A percentile compares a stretch with the other conserved stretches of the same genome.
These are phyloP conservation scores for Plasmodium billcollinsi DNA, from an alignment of 169 alveolate genomes.

Conservation along the genomic window DNA sequence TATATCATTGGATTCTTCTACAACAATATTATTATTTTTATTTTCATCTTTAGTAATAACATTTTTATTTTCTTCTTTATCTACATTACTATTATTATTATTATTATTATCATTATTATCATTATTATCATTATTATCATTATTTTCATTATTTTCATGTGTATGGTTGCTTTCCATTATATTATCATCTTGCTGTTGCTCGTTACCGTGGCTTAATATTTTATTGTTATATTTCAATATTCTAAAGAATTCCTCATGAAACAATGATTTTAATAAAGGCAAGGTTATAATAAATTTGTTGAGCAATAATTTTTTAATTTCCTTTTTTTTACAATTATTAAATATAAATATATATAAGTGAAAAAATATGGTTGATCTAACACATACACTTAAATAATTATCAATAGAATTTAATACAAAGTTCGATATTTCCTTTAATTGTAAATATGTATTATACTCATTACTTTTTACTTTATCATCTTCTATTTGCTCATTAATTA, in stretches of 20 bases:
- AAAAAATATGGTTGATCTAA: slow-evolving; percentile 65
- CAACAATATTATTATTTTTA: not conserved
- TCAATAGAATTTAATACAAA: slow-evolving; percentile 66
- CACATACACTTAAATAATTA: slow-evolving; percentile 62
- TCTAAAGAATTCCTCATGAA: slow-evolving; percentile 70
- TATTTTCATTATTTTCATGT: no score
- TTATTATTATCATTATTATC: not conserved
- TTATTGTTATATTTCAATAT: slow-evolving; percentile 67
- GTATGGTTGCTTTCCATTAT: no score
- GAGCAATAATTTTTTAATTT: slow-evolving; percentile 30
- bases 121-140: no score
- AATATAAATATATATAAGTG: slow-evolving; percentile 52
- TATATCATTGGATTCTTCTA: not conserved
- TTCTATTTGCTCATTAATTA: slow-evolving; percentile 11
- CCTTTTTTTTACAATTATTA: slow-evolving; percentile 53
- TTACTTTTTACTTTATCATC: slow-evolving; percentile 39
- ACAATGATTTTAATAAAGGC: slow-evolving; percentile 49
- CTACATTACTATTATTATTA: not conserved
- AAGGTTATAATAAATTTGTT: slow-evolving; percentile 36
- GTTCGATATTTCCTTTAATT: slow-evolving; percentile 32
- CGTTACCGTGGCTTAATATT: not conserved
- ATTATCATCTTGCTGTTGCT: not conserved
- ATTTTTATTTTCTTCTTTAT: not conserved
- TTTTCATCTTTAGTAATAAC: slow-evolving; percentile 8
- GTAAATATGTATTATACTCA: slow-evolving; percentile 5